Evolutionary conservation across 164 flowering plant genomes (phyloP), one percentile per base, ranked within the genome.

Genomic region (Tinospora cordifolia): DNA sequence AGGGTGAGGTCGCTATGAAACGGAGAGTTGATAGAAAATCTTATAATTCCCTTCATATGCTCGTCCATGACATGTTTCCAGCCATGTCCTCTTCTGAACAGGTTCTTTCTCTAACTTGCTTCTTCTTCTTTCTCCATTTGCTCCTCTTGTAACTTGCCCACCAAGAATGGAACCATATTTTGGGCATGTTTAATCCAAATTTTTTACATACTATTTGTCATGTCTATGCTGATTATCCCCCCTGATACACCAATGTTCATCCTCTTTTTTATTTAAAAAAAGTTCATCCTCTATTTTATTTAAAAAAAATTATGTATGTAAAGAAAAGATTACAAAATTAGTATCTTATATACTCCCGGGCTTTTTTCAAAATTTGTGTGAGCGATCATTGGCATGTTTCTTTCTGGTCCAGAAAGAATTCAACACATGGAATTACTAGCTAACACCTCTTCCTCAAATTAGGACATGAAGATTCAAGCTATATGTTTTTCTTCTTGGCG

Each of bases 381-480:
- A 64, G 36, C 60, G 1, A 27, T 49, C 39, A 60, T 58, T 62
- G 41, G 47, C 13, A 3, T 25, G 22, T 73, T 27, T 22, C 67
- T 65, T 30, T 17, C 65, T 25, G 21, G 68, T 75, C 24, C 86
- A 94, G 99, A 97, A 94, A 86, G 97, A 90, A 72, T 94, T 77
- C 71, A 94, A 94, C 75, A 71, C 88, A 54, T 94, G 97, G 97
- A 94, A 94, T 76, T 94, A 30, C 82, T 94, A 97, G 99, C 92
- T 78, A 78, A 67, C 87, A 68, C 91, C 96, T 0, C 87, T 86
- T 78, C 86, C 85, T 58, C 66, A 36, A 62, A 74, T 88, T 62
- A 74, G 76, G 70, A 44, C 72, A 30, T 87, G 84, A 90, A 75
- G 79, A 15, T 69, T 24, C 41, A 49, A 39, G n/a, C 66, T 27